Conservation (phyloP, 208 protist species). For the Acanthamoeba triangularis region DNA sequence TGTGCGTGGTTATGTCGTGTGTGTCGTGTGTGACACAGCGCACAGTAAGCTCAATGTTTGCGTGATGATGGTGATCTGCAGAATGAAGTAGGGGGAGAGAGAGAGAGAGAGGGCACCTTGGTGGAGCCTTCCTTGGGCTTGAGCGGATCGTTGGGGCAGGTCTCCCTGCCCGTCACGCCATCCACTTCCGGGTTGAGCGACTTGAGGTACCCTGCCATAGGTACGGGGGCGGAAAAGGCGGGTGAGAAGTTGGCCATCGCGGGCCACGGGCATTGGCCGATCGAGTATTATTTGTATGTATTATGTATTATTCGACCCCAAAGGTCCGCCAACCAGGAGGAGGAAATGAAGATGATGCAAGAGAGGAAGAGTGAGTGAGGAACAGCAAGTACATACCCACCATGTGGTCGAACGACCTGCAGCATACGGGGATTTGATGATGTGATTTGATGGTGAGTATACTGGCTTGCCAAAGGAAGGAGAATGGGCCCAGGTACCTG, state of each 20-base stretch:
- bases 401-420: conserved; percentile 60
- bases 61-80: neutral
- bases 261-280: neutral
- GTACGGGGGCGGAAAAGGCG: neutral
- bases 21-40: neutral
- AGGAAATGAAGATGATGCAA: neutral
- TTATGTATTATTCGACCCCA: too few relatives aligned
- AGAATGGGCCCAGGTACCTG: neutral
- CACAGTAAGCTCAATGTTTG: neutral
- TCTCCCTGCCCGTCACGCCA: conserved; percentile 12
- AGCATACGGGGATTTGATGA: too few relatives aligned
- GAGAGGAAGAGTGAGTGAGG: neutral
- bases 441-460: too few relatives aligned
- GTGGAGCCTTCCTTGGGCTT: neutral
- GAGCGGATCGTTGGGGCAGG: neutral
- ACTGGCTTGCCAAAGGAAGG: neutral
- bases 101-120: neutral
- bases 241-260: neutral
- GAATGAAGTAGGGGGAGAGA: neutral
- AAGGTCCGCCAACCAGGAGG: neutral
- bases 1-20: neutral
- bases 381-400: neutral
- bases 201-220: conserved; percentile 5
- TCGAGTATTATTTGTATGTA: neutral
- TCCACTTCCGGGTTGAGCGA: conserved; percentile 26